phyloP scores from a whole-genome alignment of 1,284 basidiomycete species.

The Ceratobasidium sp. region DNA sequence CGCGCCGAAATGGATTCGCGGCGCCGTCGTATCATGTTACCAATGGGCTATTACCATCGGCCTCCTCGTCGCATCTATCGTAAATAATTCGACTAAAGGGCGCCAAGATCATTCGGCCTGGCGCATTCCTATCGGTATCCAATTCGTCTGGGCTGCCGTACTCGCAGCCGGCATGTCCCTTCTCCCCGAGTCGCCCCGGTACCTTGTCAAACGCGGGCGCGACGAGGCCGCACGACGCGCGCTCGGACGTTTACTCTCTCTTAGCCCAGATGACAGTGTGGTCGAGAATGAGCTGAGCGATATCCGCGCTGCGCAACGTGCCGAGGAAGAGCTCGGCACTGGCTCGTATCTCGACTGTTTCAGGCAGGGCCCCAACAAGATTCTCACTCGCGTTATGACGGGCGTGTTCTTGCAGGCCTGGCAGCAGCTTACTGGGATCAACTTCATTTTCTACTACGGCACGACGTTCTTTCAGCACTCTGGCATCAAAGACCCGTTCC shows the following conservation, averaged over 20 bases:
- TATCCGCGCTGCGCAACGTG: conserved; percentile 73
- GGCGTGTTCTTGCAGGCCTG: conserved; percentile 67
- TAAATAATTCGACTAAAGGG: conserved; percentile 80
- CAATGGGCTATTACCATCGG: conserved; percentile 84
- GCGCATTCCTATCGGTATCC: conserved; percentile 81
- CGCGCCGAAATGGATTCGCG: conserved; percentile 80
- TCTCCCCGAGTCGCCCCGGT: conserved; percentile 88
- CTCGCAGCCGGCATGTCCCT: conserved; percentile 70
- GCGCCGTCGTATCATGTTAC: conserved; percentile 83
- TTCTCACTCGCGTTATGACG: conserved; percentile 78
- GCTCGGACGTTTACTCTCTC: conserved; percentile 71
- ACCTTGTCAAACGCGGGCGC: conserved; percentile 76
- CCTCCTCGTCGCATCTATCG: conserved; percentile 76
- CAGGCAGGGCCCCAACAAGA: conserved; percentile 65
- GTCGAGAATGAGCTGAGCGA: conserved; percentile 73
- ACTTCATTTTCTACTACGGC: conserved; percentile 86
- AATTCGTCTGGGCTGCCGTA: conserved; percentile 74
- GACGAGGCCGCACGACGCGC: conserved; percentile 69
- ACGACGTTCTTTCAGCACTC: conserved; percentile 79
- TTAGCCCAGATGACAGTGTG: conserved; percentile 62
- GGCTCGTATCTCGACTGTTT: conserved; percentile 67
- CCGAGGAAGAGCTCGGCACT: conserved; percentile 60
- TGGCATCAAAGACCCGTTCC: conserved; percentile 76
- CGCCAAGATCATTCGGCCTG: conserved; percentile 70
- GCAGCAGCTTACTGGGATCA: conserved; percentile 88